A percentile compares a stretch with the other conserved stretches of the same genome.
phyloP scores from a whole-genome alignment of 2,329 filamentous ascomycete genomes.

The Fusarium concolor region DNA sequence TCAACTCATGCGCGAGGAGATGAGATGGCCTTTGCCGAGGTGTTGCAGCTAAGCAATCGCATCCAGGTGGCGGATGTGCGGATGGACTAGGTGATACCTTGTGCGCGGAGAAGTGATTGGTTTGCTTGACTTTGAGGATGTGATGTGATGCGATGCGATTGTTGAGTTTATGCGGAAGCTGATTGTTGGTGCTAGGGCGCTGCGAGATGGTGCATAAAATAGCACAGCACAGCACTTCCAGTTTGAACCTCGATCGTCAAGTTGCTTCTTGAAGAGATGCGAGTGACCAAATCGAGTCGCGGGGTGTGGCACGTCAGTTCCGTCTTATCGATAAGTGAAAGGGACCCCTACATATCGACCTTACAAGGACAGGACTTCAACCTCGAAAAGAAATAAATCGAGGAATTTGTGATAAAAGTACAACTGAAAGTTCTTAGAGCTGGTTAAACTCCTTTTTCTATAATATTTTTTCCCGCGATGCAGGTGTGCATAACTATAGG shows the following conservation, averaged over 20 bases:
- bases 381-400: too few species aligned
- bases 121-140: background rate
- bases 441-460: too few species aligned
- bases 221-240: conserved; percentile 4
- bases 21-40: conserved; percentile 29
- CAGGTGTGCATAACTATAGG: too few species aligned
- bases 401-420: too few species aligned
- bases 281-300: conserved; percentile 32
- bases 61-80: conserved; percentile 3
- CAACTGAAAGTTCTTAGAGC: too few species aligned
- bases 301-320: conserved; percentile 25
- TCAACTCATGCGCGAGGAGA: conserved; percentile 34
- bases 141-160: conserved; percentile 4
- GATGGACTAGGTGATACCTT: conserved; percentile 3
- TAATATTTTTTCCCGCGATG: too few species aligned
- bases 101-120: background rate
- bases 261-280: conserved; percentile 19
- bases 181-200: background rate
- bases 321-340: conserved; percentile 36
- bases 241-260: conserved; percentile 7
- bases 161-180: conserved; percentile 16
- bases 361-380: background rate
- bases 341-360: background rate
- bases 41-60: conserved; percentile 36
- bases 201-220: conserved; percentile 22